Percentiles rank a stretch among this genome's conserved stretches.
phyloP scores from a whole-genome alignment of 306 rosid genomes.

The Corylus heterophylla region DNA sequence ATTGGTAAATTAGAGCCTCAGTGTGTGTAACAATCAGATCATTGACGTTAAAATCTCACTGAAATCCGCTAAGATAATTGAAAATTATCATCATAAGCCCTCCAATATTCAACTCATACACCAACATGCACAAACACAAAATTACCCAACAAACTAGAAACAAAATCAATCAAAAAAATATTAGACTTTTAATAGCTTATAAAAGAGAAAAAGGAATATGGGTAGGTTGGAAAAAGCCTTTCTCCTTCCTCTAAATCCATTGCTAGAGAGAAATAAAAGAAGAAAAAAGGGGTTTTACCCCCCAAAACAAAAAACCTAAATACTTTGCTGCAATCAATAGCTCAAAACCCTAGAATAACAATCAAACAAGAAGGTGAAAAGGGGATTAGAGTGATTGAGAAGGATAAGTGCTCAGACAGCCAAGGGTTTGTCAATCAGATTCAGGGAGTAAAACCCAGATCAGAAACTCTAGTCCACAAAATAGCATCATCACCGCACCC shows the following conservation, averaged over 20 bases:
- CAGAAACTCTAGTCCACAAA: slow-evolving; percentile 95
- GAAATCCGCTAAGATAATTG: slow-evolving; percentile 95
- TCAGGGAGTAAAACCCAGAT: slow-evolving; percentile 57
- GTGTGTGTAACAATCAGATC: slow-evolving; percentile 98
- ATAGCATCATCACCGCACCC: slow-evolving; percentile 68
- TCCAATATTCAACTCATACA: neutral
- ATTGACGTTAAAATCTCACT: slow-evolving; percentile 69
- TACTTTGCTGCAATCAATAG: neutral
- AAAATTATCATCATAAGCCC: slow-evolving; percentile 71
- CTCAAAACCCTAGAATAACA: neutral
- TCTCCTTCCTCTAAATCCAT: too few relatives aligned
- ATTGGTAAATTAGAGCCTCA: slow-evolving; percentile 44
- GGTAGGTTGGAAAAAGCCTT: neutral
- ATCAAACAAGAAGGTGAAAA: neutral
- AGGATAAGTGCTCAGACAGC: slow-evolving; percentile 86
- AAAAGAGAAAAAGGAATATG: neutral
- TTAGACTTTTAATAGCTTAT: neutral
- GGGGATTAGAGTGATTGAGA: too few relatives aligned
- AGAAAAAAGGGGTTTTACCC: neutral
- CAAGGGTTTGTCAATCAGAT: slow-evolving; percentile 86
- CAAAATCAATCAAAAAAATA: neutral
- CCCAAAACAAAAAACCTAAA: neutral
- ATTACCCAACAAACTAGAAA: neutral
- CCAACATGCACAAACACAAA: neutral
- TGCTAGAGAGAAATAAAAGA: neutral